Conservation (phyloP, 2,329 filamentous ascomycete species). For the Pseudogymnoascus sp. region DNA sequence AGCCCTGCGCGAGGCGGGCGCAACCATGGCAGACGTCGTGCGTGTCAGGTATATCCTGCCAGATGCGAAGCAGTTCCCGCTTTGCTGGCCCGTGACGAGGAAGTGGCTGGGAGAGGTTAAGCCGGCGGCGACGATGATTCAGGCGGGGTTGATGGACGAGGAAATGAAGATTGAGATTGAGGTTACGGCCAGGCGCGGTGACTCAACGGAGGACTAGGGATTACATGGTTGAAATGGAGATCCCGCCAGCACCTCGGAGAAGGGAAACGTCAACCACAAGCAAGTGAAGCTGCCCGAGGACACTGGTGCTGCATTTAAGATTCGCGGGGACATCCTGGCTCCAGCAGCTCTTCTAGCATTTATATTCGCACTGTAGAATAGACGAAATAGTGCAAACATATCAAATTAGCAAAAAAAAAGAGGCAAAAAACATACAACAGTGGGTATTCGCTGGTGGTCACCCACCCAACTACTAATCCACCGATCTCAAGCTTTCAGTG, state of each 20-base stretch:
- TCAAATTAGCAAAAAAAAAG: no score
- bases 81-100: conserved; percentile 42
- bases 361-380: no score
- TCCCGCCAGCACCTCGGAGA: neutral
- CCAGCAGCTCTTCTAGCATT: no score
- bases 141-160: conserved; percentile 43
- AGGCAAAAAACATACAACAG: no score
- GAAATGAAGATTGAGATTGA: conserved; percentile 32
- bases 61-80: conserved; percentile 38
- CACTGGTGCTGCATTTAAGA: no score
- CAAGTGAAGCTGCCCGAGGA: no score
- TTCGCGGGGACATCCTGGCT: no score
- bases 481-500: conserved; percentile 22
- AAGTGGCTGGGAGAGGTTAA: conserved; percentile 41
- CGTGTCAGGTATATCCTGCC: conserved; percentile 46
- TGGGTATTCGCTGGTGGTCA: no score
- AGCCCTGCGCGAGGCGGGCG: conserved; percentile 38
- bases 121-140: conserved; percentile 47
- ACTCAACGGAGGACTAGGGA: neutral
- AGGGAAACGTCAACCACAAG: no score
- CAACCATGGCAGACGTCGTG: conserved; percentile 39
- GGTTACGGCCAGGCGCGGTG: conserved; percentile 17
- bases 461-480: no score
- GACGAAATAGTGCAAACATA: no score
- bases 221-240: neutral